A percentile compares a stretch with the other conserved stretches of the same genome.
Conservation (phyloP, 257 asterid species). For the Henckelia pumila region DNA sequence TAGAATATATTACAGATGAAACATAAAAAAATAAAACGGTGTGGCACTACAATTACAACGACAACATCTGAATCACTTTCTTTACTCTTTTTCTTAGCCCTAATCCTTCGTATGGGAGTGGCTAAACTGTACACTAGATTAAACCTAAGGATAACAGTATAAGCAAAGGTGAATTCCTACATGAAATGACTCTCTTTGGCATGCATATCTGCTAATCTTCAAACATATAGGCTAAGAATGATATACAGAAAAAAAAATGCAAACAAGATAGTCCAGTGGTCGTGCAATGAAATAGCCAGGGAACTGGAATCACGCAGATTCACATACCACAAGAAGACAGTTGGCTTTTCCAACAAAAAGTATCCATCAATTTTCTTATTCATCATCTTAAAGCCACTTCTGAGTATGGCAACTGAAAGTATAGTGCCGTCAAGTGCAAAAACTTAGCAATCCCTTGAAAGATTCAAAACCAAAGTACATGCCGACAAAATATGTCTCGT, state of each 20-base stretch:
- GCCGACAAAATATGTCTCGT: conserved; percentile 4
- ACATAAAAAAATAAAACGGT: no score
- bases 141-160: neutral
- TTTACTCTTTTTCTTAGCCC: neutral
- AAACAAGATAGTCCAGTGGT: neutral
- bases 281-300: neutral
- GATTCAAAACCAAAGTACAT: conserved; percentile 20
- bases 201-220: neutral
- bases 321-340: neutral
- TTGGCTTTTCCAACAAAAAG: neutral
- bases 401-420: conserved; percentile 15
- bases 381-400: conserved; percentile 16
- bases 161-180: neutral
- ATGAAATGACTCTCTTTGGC: neutral
- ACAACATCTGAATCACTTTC: neutral
- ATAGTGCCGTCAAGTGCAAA: conserved; percentile 15
- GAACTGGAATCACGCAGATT: neutral
- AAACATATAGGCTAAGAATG: neutral
- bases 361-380: conserved; percentile 29
- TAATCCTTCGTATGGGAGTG: neutral
- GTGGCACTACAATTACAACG: neutral
- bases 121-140: neutral
- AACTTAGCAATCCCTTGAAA: conserved; percentile 19
- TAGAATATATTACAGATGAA: no score
- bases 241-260: neutral